Conservation (phyloP, 1,139 yeast species). For the Saccharomycopsis hybrid region DNA sequence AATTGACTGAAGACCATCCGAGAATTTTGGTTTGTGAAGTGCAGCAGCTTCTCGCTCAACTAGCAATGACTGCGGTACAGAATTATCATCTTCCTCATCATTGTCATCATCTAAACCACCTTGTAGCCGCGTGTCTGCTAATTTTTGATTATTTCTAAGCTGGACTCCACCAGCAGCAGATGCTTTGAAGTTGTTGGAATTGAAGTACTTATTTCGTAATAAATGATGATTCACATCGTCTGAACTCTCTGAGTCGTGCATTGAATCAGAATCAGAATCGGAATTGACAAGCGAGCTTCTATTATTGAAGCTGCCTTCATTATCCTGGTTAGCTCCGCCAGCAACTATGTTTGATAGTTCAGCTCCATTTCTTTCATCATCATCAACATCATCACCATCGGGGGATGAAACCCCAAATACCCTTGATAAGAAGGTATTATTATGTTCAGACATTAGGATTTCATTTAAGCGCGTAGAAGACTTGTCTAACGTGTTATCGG, state of each 20-base stretch:
- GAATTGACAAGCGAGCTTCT: slow-evolving; percentile 2
- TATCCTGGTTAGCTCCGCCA: no score
- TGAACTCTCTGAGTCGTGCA: background rate
- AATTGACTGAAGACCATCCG: background rate
- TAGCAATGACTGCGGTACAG: slow-evolving; percentile 3
- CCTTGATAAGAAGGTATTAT: slow-evolving; percentile 16
- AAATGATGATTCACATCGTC: background rate
- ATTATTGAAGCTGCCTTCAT: background rate
- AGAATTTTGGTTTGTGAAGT: background rate
- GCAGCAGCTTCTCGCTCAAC: background rate
- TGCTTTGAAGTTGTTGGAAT: background rate
- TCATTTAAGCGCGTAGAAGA: no score
- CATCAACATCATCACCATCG: slow-evolving; percentile 1
- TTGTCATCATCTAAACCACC: slow-evolving; percentile 5
- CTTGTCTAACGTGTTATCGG: no score
- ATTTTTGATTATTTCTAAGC: background rate
- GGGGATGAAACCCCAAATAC: slow-evolving; percentile 14
- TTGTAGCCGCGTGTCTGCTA: slow-evolving; percentile 4
- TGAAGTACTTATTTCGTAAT: background rate
- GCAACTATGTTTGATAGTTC: background rate
- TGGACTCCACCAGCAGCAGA: background rate
- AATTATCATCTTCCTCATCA: background rate
- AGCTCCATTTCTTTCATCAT: background rate
- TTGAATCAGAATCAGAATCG: slow-evolving; percentile 7
- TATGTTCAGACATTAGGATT: slow-evolving; percentile 3